Base-by-base conservation (phyloP, 192 early-diverging fungal species). In the Rhizophagus sp. region DNA sequence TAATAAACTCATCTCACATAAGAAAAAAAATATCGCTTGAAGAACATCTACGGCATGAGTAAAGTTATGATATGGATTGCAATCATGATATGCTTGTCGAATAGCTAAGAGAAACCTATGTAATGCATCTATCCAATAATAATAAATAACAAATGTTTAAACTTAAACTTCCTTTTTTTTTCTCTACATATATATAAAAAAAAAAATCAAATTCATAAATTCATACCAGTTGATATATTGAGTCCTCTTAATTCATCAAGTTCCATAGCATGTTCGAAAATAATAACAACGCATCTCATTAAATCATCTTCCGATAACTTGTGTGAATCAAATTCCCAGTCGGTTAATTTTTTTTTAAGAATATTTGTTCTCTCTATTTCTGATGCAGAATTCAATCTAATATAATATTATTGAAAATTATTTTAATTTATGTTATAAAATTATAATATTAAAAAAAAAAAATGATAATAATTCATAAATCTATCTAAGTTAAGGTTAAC, bases 51-150 rank as follows among this genome's bases (percentile, higher is more conserved):
- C 92, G 1, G 96, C 97, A 82, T 99, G 97, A 33, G 91, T 89
- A 84, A 96, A 95, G 86, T 99, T 99, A 87, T 99, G 97, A 81
- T 96, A 97, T 10, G 95, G 94, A 83, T 97, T 97, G 15, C 80
- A 85, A 22, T 87, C 83, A 69, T 90, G 86, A 79, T 92, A 92
- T 12, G 85, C 84, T 75, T 87, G 85, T 50, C 86, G 81, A 34
- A 92, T 70, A 61, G 86, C 88, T 62, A 89, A 82, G 12, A 91
- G 83, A 74, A 91, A 88, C 19, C 82, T 82, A 73, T 89, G 87
- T 47, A 89, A 79, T 77, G 86, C 82, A 19, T 85, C 88, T 88
- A 75, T 30, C 2, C 44, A 12, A n/a, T n/a, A 44, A 67, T 82
- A 49, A 76, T 39, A 68, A 24, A 79, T 76, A 78, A 76, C 62